Base-by-base conservation (phyloP, 495 filamentous ascomycete species). In the Xylaria nigripes region DNA sequence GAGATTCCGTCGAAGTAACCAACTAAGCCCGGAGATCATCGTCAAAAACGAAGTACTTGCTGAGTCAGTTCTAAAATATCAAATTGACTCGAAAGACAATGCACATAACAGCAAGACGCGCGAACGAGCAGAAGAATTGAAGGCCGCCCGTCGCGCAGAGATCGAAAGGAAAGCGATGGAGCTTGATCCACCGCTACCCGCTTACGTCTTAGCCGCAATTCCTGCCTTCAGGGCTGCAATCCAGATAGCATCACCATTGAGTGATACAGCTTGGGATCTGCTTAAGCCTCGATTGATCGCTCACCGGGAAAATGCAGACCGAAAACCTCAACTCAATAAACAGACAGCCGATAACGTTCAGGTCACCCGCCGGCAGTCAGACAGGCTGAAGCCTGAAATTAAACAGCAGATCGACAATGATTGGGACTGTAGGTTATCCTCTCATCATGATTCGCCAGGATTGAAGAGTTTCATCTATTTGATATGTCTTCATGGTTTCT, bases 221-320 rank as follows among this genome's bases (percentile, higher is more conserved):
- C 78, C 83, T 8, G 79, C 85, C 0, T 89, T 86, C 56, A 79
- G 84, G 57, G 83, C 83, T 13, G 82, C 87, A 13, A 74, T 83
- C 32, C 80, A 86, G 36, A 86, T 88, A 42, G 74, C 78, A 15
- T 68, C 74, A 18, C 78, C 80, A 24, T 67, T 90, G 42, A 80
- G 78, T 55, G 85, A 88, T 42, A 65, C 70, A 19, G 80, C 78
- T 0, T 90, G 86, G 86, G 70, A 79, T 41, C 60, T 81, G 23
- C 70, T 89, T 3, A 79, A 81, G 56, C 82, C 82, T 22, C 81
- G 82, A 46, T 72, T 89, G 0, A 67, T 85, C 25, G 71, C 76
- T n/a, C 84, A 89, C 62, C 72, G 80, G 53, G 70, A 73, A 32
- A 75, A 74, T 32, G 82, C 81, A 6, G 79, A 87, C 62, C 68